These are phyloP conservation scores for Stagonosporopsis tanaceti DNA, from an alignment of 2,329 filamentous ascomycete species.

Conservation along the genomic window DNA sequence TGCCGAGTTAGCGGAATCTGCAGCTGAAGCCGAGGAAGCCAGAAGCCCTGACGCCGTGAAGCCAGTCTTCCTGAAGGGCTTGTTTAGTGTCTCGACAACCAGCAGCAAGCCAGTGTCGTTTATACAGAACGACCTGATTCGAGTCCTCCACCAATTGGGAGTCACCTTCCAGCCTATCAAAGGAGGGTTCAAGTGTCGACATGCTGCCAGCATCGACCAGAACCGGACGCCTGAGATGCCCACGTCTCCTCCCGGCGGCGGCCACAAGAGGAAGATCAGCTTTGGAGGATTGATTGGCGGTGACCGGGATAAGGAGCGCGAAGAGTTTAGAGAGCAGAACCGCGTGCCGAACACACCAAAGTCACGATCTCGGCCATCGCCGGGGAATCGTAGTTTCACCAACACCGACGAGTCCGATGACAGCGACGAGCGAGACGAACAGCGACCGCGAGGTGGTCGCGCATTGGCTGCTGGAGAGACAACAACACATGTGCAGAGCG, in stretches of 20 bases:
- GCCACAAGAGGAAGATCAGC: conserved; percentile 81
- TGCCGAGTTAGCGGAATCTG: conserved; percentile 69
- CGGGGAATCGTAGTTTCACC: conserved; percentile 76
- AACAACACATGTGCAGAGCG: conserved; percentile 88
- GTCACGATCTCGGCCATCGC: conserved; percentile 54
- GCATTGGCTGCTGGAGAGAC: conserved; percentile 77
- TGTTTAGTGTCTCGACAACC: conserved; percentile 97
- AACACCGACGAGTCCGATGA: conserved; percentile 88
- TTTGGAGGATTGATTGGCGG: conserved; percentile 74
- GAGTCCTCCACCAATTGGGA: conserved; percentile 84
- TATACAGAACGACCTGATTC: conserved; percentile 88
- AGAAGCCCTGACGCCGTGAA: conserved; percentile 81
- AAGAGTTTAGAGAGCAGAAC: conserved; percentile 73
- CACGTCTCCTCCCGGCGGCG: conserved; percentile 44
- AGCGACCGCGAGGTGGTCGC: conserved; percentile 40
- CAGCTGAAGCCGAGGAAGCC: conserved; percentile 61
- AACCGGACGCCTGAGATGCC: conserved; percentile 71
- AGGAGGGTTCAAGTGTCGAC: conserved; percentile 89
- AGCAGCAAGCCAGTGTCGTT: conserved; percentile 87
- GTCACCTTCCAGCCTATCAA: conserved; percentile 94
- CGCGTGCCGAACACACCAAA: conserved; percentile 60
- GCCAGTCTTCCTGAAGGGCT: conserved; percentile 92
- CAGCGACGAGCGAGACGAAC: conserved; percentile 64
- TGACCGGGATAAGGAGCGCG: conserved; percentile 67
- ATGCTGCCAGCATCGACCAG: conserved; percentile 87